These are phyloP conservation scores for Aristolochia californica DNA, from an alignment of 164 flowering plant species.

Conservation along the genomic window DNA sequence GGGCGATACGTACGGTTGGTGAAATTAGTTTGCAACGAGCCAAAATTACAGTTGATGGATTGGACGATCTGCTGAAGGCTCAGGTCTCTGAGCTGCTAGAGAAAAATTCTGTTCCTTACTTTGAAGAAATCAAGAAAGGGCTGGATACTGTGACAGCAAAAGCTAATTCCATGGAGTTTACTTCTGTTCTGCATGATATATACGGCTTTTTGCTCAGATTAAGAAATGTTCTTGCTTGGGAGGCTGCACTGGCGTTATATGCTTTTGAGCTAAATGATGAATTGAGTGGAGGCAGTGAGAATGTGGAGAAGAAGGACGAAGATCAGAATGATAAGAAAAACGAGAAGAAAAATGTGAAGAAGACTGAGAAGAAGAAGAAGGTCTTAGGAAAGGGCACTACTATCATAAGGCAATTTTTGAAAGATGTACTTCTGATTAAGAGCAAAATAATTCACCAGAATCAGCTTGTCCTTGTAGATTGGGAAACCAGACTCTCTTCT, in stretches of 20 bases:
- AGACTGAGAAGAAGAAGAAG: constrained; percentile 58
- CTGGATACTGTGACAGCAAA: constrained; percentile 8
- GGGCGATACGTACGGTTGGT: constrained; percentile 31
- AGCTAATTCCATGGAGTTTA: constrained; percentile 16
- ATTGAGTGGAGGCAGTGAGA: constrained; percentile 13
- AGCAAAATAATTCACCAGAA: constrained; percentile 11
- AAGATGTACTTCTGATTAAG: constrained; percentile 30
- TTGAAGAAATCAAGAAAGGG: background rate
- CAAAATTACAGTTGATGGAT: constrained; percentile 20
- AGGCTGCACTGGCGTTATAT: constrained; percentile 45
- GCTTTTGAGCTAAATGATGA: constrained; percentile 36
- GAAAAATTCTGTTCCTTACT: constrained; percentile 11
- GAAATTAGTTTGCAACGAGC: constrained; percentile 35
- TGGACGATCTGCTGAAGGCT: constrained; percentile 17
- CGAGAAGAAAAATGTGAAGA: constrained; percentile 39
- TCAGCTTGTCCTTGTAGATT: constrained; percentile 17
- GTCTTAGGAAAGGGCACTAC: constrained; percentile 76
- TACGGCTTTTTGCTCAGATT: constrained; percentile 29
- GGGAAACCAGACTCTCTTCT: constrained; percentile 26
- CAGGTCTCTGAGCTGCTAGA: constrained; percentile 25
- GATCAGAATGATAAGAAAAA: constrained; percentile 58
- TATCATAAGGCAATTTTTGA: constrained; percentile 42
- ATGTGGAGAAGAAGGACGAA: constrained; percentile 16
- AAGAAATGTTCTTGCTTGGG: constrained; percentile 56
- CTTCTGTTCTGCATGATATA: constrained; percentile 30